Base-by-base conservation (phyloP, 495 filamentous ascomycete genomes). In the Glutinoglossum americanum region DNA sequence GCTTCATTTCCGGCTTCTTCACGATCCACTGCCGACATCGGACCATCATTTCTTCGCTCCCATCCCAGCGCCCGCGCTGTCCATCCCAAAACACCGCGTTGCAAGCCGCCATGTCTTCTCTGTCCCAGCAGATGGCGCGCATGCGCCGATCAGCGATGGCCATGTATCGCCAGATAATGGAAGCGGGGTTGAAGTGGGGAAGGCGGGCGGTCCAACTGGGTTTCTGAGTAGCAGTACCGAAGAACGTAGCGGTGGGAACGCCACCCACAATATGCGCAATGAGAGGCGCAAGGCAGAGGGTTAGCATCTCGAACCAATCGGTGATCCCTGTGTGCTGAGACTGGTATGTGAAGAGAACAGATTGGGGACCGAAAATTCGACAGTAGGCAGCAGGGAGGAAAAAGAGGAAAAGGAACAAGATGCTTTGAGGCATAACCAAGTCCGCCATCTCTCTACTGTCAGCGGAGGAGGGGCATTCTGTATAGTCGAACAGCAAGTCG, bases 101-200 rank as follows among this genome's bases (percentile, higher is more conserved):
- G 0, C 62, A 61, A 1, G 64, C 64, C 0, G 66, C 63, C 59
- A 68, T 59, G 15, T 62, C 60, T 6, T 32, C 32, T 0, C 26
- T 23, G 54, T 62, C 60, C 66, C 66, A 68, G 1, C 35, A 3
- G 27, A 41, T 56, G 6, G 67, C 64, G 19, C 67, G 59, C 28
- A 69, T 57, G 11, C 66, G 64, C 13, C 66, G 55, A 59, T 67
- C 64, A 3, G 62, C 47, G 47, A 68, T 67, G 10, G 64, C 64
- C 28, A 64, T 61, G 59, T 69, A 71, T 8, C 69, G 64, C 65
- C 65, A 71, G 13, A 69, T 25, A 11, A 69, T 68, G 8, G 67
- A 63, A 9, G 64, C 64, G 7, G 69, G 69, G 48, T 67, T 67
- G 56, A 64, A 69, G 37, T 62, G 62, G 48, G 64, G 56, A 54